Conservation (phyloP, 257 asterid species). For the Solanum infundibuliforme region DNA sequence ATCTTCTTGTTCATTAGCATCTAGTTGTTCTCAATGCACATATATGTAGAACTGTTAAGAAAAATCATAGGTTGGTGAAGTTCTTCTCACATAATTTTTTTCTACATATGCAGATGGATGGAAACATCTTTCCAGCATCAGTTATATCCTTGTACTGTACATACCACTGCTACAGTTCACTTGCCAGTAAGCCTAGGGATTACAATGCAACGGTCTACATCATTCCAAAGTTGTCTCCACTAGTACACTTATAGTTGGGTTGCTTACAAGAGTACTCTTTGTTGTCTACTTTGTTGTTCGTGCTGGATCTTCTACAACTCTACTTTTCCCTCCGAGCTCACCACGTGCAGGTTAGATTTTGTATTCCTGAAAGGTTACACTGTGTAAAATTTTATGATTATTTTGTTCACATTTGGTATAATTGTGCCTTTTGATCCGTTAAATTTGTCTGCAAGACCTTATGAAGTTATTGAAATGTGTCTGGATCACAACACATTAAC, state of each 20-base stretch:
- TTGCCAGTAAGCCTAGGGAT: slow-evolving; percentile 82
- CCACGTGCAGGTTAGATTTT: slow-evolving; percentile 62
- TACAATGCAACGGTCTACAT: slow-evolving; percentile 84
- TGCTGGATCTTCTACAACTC: slow-evolving; percentile 75
- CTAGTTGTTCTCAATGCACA: not conserved
- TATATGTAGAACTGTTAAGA: not conserved
- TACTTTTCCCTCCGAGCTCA: slow-evolving; percentile 85
- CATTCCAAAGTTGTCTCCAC: slow-evolving; percentile 72
- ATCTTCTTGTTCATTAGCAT: not conserved
- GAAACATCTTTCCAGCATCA: slow-evolving; percentile 78
- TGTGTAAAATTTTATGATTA: not conserved
- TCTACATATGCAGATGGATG: slow-evolving; percentile 34
- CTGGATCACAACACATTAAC: not conserved
- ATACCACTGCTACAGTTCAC: slow-evolving; percentile 79
- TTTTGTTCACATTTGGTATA: not conserved
- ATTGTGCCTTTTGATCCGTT: not conserved
- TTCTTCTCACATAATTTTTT: not conserved
- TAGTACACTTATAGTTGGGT: slow-evolving; percentile 51
- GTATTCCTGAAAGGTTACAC: not conserved
- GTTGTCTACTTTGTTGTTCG: slow-evolving; percentile 89
- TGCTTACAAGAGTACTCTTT: slow-evolving; percentile 61
- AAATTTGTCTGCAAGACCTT: not conserved
- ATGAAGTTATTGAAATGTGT: not conserved
- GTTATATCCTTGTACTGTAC: slow-evolving; percentile 76
- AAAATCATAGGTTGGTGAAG: not conserved